Percentiles rank a stretch among this genome's conserved stretches.
phyloP scores from a whole-genome alignment of 768 basidiomycete species.

The Naganishia antarctica region DNA sequence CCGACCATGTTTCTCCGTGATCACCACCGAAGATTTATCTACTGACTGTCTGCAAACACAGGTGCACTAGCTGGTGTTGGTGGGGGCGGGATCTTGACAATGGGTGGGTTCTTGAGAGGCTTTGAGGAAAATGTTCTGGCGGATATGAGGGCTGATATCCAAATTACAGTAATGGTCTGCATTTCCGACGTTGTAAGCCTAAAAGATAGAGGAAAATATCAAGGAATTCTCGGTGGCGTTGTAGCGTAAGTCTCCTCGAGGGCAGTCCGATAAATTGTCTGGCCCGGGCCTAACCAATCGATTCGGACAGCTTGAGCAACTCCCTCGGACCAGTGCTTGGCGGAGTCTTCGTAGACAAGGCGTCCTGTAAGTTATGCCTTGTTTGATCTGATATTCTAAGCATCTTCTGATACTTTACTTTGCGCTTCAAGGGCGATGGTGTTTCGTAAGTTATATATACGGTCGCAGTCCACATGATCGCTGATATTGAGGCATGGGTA shows the following conservation, averaged over 20 bases:
- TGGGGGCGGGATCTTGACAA: constrained; percentile 28
- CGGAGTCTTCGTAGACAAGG: constrained; percentile 61
- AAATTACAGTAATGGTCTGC: constrained; percentile 30
- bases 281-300: no score
- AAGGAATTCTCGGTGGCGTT: constrained; percentile 65
- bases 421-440: constrained; percentile 56
- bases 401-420: neutral
- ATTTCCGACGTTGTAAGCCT: constrained; percentile 66
- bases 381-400: neutral
- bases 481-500: neutral
- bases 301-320: constrained; percentile 44
- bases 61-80: constrained; percentile 25
- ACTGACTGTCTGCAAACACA: neutral
- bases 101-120: constrained; percentile 3
- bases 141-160: neutral
- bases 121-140: neutral
- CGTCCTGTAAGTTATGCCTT: constrained; percentile 50
- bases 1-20: neutral
- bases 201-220: constrained; percentile 63
- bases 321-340: constrained; percentile 66
- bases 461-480: no score
- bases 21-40: no score
- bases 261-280: neutral
- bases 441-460: constrained; percentile 57
- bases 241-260: constrained; percentile 54